phyloP scores from a whole-genome alignment of 2,329 filamentous ascomycete genomes.

The Pestalotiopsis fici region DNA sequence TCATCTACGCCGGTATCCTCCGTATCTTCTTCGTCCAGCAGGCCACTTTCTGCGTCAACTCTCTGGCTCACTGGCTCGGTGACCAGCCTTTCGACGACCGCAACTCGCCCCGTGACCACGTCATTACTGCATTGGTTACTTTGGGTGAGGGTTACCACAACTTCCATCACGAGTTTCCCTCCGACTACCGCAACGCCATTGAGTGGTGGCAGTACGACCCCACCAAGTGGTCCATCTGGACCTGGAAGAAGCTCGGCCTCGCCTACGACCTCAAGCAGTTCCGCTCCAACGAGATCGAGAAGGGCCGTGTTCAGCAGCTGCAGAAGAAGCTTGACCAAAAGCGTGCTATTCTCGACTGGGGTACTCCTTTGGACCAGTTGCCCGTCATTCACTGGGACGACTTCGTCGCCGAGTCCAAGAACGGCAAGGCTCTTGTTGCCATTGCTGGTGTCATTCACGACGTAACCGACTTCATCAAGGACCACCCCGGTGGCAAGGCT shows the following conservation, averaged over 20 bases:
- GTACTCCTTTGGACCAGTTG: slow-evolving; percentile 58
- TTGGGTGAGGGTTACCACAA: slow-evolving; percentile 74
- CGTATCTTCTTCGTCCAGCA: slow-evolving; percentile 54
- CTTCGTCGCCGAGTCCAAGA: slow-evolving; percentile 62
- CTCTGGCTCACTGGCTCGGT: slow-evolving; percentile 53
- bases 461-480: slow-evolving; percentile 66
- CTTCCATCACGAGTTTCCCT: slow-evolving; percentile 74
- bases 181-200: slow-evolving; percentile 71
- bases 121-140: slow-evolving; percentile 67
- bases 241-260: slow-evolving; percentile 66
- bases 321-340: slow-evolving; percentile 71
- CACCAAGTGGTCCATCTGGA: slow-evolving; percentile 72
- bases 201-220: slow-evolving; percentile 72
- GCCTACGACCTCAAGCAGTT: slow-evolving; percentile 70
- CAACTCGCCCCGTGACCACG: slow-evolving; percentile 69
- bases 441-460: slow-evolving; percentile 68
- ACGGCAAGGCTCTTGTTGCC: slow-evolving; percentile 63
- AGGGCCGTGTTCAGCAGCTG: slow-evolving; percentile 65
- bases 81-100: slow-evolving; percentile 73
- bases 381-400: slow-evolving; percentile 55
- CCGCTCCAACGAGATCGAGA: slow-evolving; percentile 68
- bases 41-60: slow-evolving; percentile 56
- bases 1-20: slow-evolving; percentile 51
- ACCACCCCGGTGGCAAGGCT: slow-evolving; percentile 67
- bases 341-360: slow-evolving; percentile 65